Percentiles rank a stretch among this genome's conserved stretches.
Evolutionary conservation across 208 protist genomes (phyloP).

Genomic region (Leptomonas pyrrhocoris): DNA sequence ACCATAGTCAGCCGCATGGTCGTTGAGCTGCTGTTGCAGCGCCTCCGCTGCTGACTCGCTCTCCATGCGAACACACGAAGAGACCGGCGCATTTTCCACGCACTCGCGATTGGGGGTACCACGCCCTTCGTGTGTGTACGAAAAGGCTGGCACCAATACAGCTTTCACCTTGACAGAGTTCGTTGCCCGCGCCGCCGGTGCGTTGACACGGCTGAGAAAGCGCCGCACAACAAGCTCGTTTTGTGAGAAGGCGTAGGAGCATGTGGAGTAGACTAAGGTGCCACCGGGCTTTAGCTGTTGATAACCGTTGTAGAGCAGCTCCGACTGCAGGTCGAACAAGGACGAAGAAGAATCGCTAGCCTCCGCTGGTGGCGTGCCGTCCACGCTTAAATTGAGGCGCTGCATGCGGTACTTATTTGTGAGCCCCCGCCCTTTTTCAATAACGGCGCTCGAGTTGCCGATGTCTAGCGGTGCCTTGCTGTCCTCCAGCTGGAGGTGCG

Average conservation of each 20-base stretch:
- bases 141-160: constrained; percentile 29
- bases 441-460: not conserved
- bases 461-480: not conserved
- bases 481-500: constrained; percentile 56
- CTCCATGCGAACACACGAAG: constrained; percentile 24
- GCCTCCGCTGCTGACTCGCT: not conserved
- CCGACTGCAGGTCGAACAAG: constrained; percentile 62
- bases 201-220: constrained; percentile 53
- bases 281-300: constrained; percentile 73
- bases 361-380: not conserved
- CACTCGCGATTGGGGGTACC: not conserved
- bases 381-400: constrained; percentile 34
- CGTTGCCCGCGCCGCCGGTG: not conserved
- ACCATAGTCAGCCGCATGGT: constrained; percentile 30
- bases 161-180: not conserved
- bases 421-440: constrained; percentile 36
- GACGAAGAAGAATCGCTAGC: not conserved
- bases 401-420: constrained; percentile 74
- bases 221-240: constrained; percentile 88
- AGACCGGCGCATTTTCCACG: not conserved
- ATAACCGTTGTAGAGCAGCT: constrained; percentile 79
- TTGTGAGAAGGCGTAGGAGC: constrained; percentile 89
- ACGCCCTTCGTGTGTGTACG: constrained; percentile 27
- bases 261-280: constrained; percentile 94
- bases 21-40: constrained; percentile 34